Evolutionary conservation across 2,329 filamentous ascomycete genomes (phyloP), one percentile per base, ranked within the genome.

Genomic region (Botryosphaeria agaves): DNA sequence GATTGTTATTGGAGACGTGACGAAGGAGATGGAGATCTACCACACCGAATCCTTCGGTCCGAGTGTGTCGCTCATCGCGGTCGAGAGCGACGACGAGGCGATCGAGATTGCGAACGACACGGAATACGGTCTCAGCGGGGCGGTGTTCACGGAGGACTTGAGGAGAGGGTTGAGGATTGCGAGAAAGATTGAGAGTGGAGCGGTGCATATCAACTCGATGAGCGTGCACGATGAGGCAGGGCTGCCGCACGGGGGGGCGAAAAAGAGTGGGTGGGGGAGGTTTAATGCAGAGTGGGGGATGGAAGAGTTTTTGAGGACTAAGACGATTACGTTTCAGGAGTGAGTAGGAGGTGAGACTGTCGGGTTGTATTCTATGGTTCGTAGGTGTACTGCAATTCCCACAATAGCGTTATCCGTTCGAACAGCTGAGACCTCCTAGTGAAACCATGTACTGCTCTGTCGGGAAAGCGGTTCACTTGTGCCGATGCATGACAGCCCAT

Each of bases 1-100:
- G 3, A 56, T 81, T 32, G 66, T 87, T 32, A 55, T 91, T 1
- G 68, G 69, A 17, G 67, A 66, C 34, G 72, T 85, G 11, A 75
- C 56, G 17, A 62, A 67, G 37, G 64, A 68, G 0, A 89, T 87
- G 81, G 73, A 81, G 33, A 54, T 91, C 11, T 87, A 76, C 52
- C 56, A 67, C 40, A 73, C 66, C 1, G 82, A 91, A 53, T 77
- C 70, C 1, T 91, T 91, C 42, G 82, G 79, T 0, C 81, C 83
- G 0, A 72, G 69, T 0, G 76, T 84, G 1, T 72, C 71, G 11
- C 45, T 89, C 14, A 67, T 76, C 9, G 59, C 66, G 14, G 62
- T 85, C 16, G 62, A 71, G n/a, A 59, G 46, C 2, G 76, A 81
- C 28, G 77, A 82, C 18, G 75, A 84, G 39, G 81, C 79, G 0